phyloP scores from a whole-genome alignment of 139 green algal species.

The Chlorella vulgaris region DNA sequence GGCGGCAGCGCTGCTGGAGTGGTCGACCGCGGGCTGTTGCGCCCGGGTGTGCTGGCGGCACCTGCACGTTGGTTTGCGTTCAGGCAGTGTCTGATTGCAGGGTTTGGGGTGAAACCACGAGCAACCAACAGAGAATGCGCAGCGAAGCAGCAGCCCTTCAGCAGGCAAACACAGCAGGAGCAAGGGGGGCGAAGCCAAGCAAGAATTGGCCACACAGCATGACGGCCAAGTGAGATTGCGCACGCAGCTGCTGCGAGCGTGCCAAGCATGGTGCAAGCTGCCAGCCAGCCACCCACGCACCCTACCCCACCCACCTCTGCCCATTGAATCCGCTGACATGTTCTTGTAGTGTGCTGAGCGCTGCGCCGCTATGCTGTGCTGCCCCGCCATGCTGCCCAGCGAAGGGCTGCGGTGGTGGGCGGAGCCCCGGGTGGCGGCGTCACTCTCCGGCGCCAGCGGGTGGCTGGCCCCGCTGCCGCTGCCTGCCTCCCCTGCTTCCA shows the following conservation, averaged over 20 bases:
- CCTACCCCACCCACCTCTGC: background rate
- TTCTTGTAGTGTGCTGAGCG: constrained; percentile 23
- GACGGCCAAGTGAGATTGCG: no score
- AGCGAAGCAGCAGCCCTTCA: no score
- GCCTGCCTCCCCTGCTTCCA: background rate
- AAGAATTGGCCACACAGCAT: no score
- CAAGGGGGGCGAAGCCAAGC: no score
- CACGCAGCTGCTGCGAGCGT: no score
- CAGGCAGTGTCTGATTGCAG: no score
- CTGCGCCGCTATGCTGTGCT: background rate
- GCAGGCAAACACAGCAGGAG: no score
- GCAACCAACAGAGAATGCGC: no score
- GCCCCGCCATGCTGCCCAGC: background rate
- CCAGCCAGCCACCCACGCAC: background rate
- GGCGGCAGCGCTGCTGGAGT: constrained; percentile 1
- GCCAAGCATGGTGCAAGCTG: no score
- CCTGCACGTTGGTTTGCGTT: no score
- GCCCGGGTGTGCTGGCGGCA: constrained; percentile 10
- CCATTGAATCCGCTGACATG: constrained; percentile 5
- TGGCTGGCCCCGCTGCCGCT: background rate
- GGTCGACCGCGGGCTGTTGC: constrained; percentile 16
- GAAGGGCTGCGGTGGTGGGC: constrained; percentile 3
- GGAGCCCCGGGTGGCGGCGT: constrained; percentile 15
- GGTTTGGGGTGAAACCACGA: no score
- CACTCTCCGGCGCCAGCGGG: background rate